Base-by-base conservation (phyloP, 2,329 filamentous ascomycete genomes). In the Lecanoromycetidae sp. region DNA sequence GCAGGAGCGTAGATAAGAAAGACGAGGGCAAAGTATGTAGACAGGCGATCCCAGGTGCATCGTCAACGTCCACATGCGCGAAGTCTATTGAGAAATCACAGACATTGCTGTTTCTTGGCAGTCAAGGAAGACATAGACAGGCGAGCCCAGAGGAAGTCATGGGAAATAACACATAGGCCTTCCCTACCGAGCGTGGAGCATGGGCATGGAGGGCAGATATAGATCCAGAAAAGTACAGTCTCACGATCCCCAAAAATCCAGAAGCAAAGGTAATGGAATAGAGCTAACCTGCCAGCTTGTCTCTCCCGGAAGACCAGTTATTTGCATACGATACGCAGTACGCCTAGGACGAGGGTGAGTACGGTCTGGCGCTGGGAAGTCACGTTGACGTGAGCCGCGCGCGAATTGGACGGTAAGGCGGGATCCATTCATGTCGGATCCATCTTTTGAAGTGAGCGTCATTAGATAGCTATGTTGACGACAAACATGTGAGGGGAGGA, bases 221-320 rank as follows among this genome's bases (percentile, higher is more conserved):
- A 38, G 32, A 46, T 26, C 36, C 29, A 37, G 33, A 46, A 27
- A 30, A 46, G 44, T 30, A 35, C 27, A 22, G 33, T 33, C 27
- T 36, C 36, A 33, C 39, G 44, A 40, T 46, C 44, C 44, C 37
- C 43, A 29, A 35, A 33, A 42, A 34, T 27, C 36, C 43, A 50
- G 44, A 15, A 53, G 46, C 34, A 38, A 45, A 51, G 27, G 33
- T 47, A 49, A 41, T 34, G 37, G 39, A 49, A 45, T 26, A 44
- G 36, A 72, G 84, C 91, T 91, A 83, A 98, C 91, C 91, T 98
- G 91, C 91, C 91, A 98, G 80, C 88, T 95, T 76, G 91, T 98
- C 76, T 96, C 90, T 71, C 79, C 81, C 66, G 90, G 88, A 69
- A 98, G 86, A 73, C 88, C 90, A 74, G 85, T 84, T 63, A 98